Percentiles rank a stretch among this genome's conserved stretches.
phyloP scores from a whole-genome alignment of 176 grass and related monocot genomes.

The Aegilops speltoides region DNA sequence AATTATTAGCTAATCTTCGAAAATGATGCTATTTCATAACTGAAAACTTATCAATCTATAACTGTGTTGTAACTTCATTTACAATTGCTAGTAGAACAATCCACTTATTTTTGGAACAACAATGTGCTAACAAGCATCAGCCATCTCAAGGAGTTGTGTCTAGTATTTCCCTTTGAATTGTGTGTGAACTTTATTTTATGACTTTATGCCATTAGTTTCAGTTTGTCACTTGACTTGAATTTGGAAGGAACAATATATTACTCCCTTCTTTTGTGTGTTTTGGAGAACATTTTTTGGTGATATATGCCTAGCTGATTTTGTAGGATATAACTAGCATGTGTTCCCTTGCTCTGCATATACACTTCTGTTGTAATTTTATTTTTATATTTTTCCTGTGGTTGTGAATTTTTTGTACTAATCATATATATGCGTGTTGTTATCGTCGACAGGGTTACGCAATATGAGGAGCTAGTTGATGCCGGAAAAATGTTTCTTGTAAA shows the following conservation, averaged over 20 bases:
- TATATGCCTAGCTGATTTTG: not conserved
- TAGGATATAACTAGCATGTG: not conserved
- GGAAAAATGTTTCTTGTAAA: slow-evolving; percentile 52
- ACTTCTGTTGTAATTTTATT: not conserved
- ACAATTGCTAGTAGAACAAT: not conserved
- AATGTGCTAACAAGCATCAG: not conserved
- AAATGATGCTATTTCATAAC: not conserved
- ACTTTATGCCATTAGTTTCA: not conserved
- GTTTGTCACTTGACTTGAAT: not conserved
- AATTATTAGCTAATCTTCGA: not conserved
- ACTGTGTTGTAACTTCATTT: not conserved
- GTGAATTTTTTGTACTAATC: too few relatives aligned
- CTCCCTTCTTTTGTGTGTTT: not conserved
- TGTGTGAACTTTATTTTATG: not conserved
- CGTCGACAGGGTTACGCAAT: slow-evolving; percentile 33
- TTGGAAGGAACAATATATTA: not conserved
- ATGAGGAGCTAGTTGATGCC: slow-evolving; percentile 58
- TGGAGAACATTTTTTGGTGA: not conserved
- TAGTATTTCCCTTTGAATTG: not conserved
- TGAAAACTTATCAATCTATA: not conserved
- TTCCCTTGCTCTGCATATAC: not conserved
- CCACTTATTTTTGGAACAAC: not conserved
- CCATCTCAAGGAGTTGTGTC: not conserved
- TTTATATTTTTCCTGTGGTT: not conserved
- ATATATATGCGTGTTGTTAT: not conserved